These are phyloP conservation scores for Streptanthus diversifolius DNA, from an alignment of 345 rosid genomes.

Conservation along the genomic window DNA sequence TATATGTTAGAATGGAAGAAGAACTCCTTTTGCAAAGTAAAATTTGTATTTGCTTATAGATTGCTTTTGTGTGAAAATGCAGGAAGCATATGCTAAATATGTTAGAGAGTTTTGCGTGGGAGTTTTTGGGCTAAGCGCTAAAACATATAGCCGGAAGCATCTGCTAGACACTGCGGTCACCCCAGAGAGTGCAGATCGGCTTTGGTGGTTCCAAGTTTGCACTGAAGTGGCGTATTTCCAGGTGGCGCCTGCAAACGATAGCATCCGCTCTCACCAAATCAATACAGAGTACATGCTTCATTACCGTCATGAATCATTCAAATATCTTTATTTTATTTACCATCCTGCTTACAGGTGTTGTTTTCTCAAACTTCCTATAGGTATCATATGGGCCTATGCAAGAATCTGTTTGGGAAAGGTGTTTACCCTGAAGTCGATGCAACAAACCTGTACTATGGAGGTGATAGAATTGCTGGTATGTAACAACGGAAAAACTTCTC, in stretches of 20 bases:
- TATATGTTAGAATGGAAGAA: too few relatives aligned
- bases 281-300: slow-evolving; percentile 72
- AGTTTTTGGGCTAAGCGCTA: slow-evolving; percentile 42
- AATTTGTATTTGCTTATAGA: background rate
- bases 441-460: slow-evolving; percentile 87
- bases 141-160: slow-evolving; percentile 60
- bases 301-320: too few relatives aligned
- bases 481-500: background rate
- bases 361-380: slow-evolving; percentile 45
- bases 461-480: slow-evolving; percentile 77
- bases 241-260: slow-evolving; percentile 88
- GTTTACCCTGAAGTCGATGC: slow-evolving; percentile 77
- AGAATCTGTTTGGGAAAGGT: slow-evolving; percentile 69
- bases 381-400: slow-evolving; percentile 87
- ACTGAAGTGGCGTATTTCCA: slow-evolving; percentile 96
- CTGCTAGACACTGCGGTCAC: slow-evolving; percentile 51
- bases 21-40: too few relatives aligned
- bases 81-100: slow-evolving; percentile 79
- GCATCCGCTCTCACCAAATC: slow-evolving; percentile 78
- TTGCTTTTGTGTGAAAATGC: slow-evolving; percentile 9
- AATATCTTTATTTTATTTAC: too few relatives aligned
- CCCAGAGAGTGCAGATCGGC: slow-evolving; percentile 47
- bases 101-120: slow-evolving; percentile 53
- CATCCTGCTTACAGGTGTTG: background rate
- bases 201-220: slow-evolving; percentile 99